Conservation (phyloP, 179 eudicot species). For the Pouteria campechiana region DNA sequence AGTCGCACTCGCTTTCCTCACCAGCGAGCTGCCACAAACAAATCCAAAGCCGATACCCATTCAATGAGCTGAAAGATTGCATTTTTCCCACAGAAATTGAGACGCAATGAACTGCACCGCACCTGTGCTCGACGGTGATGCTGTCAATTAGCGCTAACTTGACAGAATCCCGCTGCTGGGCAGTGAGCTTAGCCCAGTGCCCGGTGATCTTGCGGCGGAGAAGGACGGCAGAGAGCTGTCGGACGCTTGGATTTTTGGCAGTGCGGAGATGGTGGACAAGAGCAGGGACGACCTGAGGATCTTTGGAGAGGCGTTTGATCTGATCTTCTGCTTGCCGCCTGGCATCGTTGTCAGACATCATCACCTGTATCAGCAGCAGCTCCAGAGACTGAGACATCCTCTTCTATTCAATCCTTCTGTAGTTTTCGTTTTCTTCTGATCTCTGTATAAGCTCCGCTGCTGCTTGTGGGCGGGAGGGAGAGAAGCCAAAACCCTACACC, state of each 20-base stretch:
- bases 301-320: conserved; percentile 80
- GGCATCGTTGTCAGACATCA: conserved; percentile 98
- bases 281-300: conserved; percentile 89
- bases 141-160: conserved; percentile 84
- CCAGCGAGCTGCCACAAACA: conserved; percentile 57
- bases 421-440: no score
- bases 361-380: conserved; percentile 69
- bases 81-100: not conserved
- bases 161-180: conserved; percentile 60
- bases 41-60: not conserved
- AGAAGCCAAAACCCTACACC: no score
- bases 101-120: not conserved
- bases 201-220: conserved; percentile 98
- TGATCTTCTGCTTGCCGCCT: conserved; percentile 93
- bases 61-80: not conserved
- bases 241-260: conserved; percentile 87
- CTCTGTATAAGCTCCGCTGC: no score
- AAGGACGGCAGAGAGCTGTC: conserved; percentile 90
- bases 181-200: conserved; percentile 76
- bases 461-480: no score
- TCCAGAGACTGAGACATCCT: conserved; percentile 81
- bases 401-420: no score
- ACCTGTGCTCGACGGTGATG: conserved; percentile 91
- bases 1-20: conserved; percentile 98
- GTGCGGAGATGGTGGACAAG: conserved; percentile 87